A percentile compares a stretch with the other conserved stretches of the same genome.
Evolutionary conservation across 2,329 filamentous ascomycete species (phyloP).

Genomic region (Nemania sp.): DNA sequence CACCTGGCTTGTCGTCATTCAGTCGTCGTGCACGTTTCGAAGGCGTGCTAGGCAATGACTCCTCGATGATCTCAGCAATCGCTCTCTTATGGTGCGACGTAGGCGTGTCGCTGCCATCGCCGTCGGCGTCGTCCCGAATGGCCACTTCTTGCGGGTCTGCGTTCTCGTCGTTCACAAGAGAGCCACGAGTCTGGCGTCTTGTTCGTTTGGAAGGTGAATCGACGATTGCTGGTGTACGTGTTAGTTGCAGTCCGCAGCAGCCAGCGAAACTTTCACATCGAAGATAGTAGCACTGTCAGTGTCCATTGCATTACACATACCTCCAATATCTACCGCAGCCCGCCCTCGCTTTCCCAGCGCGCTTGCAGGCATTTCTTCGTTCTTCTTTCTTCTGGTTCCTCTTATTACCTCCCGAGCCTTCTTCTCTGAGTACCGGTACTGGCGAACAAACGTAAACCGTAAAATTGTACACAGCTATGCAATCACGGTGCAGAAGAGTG

Average conservation of each 20-base stretch:
- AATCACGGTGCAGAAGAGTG: slow-evolving; percentile 2
- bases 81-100: too few species aligned
- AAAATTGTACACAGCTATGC: background rate
- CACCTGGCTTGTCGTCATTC: slow-evolving; percentile 28
- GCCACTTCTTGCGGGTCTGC: slow-evolving; percentile 57
- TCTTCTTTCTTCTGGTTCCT: slow-evolving; percentile 2
- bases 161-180: slow-evolving; percentile 67
- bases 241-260: slow-evolving; percentile 32
- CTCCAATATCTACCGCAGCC: slow-evolving; percentile 41
- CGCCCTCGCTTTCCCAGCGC: slow-evolving; percentile 53
- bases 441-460: background rate
- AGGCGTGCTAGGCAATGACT: slow-evolving; percentile 31
- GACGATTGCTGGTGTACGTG: slow-evolving; percentile 31
- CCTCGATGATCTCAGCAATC: slow-evolving; percentile 44
- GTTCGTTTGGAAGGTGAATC: slow-evolving; percentile 50
- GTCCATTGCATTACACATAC: slow-evolving; percentile 35
- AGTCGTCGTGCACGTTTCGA: slow-evolving; percentile 25
- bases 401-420: background rate
- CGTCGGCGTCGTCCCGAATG: slow-evolving; percentile 43
- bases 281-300: slow-evolving; percentile 1
- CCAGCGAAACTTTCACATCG: too few species aligned
- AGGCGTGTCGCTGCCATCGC: slow-evolving; percentile 48
- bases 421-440: background rate
- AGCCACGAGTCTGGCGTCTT: slow-evolving; percentile 48
- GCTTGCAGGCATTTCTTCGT: slow-evolving; percentile 37